Evolutionary conservation across 2,329 filamentous ascomycete genomes (phyloP), one percentile per base, ranked within the genome.

Genomic region (Ophidiomyces ophidiicola): DNA sequence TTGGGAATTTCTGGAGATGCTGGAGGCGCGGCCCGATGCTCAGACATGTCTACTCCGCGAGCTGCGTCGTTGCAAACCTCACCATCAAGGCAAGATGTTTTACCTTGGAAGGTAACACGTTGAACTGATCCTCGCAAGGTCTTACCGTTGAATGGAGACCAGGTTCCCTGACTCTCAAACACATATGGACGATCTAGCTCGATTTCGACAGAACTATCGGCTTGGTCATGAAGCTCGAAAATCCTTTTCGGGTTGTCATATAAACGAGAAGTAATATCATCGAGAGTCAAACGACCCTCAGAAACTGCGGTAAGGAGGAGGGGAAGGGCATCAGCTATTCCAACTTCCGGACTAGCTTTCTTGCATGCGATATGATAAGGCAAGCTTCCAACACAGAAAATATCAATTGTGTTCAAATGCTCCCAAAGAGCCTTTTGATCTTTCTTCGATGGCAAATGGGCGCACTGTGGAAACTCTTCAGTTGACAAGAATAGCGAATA

Each of bases 181-280:
- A 72, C 67, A 57, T 81, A 82, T 1, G 78, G 71, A 31, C 82
- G 74, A 55, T 84, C 81, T 50, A 86, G 69, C 60, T 86, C 82
- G 15, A 83, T 71, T 64, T 87, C 82, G 24, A 87, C 70, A 4
- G 73, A 74, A 25, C 79, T 78, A 43, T 77, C 77, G n/a, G 71
- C 62, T 60, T 87, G 82, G 50, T 87, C 82, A 48, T 87, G 82
- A 36, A 87, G 71, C 64, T 87, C 81, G 50, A 87, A 87, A 51
- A 87, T 86, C 55, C 74, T 72, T 64, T 80, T 82, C 2, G 82
- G 82, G 56, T 85, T 86, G 54, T 83, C 78, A 56, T 86, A 80
- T 32, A 87, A 69, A 29, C 79, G 75, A 40, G 63, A 56, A 54
- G 74, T 79, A 56, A 87, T 71, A 53, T 87, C 81, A 21, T 86